phyloP scores from a whole-genome alignment of 495 filamentous ascomycete genomes.

The Penicillium pancosmium region DNA sequence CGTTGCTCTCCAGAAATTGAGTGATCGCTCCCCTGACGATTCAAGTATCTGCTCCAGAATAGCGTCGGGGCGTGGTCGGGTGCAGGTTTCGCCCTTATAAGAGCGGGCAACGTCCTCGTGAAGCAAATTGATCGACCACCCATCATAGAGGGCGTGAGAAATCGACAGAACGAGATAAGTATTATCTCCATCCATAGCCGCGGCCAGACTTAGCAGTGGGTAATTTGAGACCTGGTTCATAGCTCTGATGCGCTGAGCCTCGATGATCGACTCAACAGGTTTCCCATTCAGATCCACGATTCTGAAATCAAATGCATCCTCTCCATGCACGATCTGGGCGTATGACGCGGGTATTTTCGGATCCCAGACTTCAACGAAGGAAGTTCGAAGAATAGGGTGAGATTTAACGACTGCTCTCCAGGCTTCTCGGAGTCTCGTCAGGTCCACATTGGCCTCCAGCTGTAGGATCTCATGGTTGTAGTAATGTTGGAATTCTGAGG shows the following conservation, averaged over 20 bases:
- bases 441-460: constrained; percentile 53
- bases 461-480: constrained; percentile 79
- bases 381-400: constrained; percentile 71
- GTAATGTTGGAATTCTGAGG: constrained; percentile 69
- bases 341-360: constrained; percentile 55
- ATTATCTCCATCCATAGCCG: constrained; percentile 22
- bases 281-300: constrained; percentile 23
- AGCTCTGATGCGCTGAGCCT: constrained; percentile 28
- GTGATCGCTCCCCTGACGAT: constrained; percentile 26
- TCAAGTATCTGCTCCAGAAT: constrained; percentile 34
- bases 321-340: constrained; percentile 63
- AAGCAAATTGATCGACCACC: constrained; percentile 71
- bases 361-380: constrained; percentile 64
- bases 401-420: constrained; percentile 59
- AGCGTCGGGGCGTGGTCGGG: constrained; percentile 26
- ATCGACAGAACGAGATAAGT: constrained; percentile 46
- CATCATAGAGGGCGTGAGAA: constrained; percentile 89
- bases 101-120: constrained; percentile 56
- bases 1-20: constrained; percentile 44
- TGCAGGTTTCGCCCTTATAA: constrained; percentile 32
- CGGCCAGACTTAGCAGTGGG: constrained; percentile 23
- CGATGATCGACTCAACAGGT: constrained; percentile 25
- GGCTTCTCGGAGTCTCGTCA: constrained; percentile 56
- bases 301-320: constrained; percentile 23
- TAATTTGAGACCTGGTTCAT: constrained; percentile 4